Evolutionary conservation across 2,329 filamentous ascomycete genomes (phyloP).

Genomic region (Paecilomyces variotii): DNA sequence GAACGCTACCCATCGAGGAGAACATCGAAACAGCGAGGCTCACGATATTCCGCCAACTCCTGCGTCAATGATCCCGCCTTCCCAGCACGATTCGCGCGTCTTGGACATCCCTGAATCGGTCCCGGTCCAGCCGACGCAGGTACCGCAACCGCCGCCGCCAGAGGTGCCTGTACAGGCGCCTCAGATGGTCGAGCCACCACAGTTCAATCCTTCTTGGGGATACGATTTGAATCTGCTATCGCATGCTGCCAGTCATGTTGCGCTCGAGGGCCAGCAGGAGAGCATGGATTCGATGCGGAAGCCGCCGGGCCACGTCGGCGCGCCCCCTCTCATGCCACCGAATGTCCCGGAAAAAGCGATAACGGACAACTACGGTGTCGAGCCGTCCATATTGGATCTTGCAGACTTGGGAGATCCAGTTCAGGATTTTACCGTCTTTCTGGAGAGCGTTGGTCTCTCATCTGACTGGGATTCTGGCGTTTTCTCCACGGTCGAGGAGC

Average conservation of each 20-base stretch:
- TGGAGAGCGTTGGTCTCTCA: constrained; percentile 42
- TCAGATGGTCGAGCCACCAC: constrained; percentile 34
- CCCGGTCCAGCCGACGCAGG: constrained; percentile 31
- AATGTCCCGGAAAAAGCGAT: constrained; percentile 29
- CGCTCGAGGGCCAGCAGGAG: constrained; percentile 39
- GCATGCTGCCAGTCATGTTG: constrained; percentile 43
- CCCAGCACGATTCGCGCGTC: constrained; percentile 36
- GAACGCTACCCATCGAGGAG: constrained; percentile 28
- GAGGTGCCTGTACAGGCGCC: constrained; percentile 31
- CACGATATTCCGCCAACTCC: constrained; percentile 26
- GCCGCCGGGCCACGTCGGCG: constrained; percentile 22
- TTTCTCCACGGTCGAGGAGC: constrained; percentile 36
- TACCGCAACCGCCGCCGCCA: constrained; percentile 20
- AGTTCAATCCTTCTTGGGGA: constrained; percentile 44
- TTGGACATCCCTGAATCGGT: constrained; percentile 39
- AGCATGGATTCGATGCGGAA: constrained; percentile 30
- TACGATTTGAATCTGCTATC: constrained; percentile 43
- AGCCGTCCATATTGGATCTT: constrained; percentile 38
- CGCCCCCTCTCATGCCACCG: constrained; percentile 27
- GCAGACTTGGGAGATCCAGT: constrained; percentile 41
- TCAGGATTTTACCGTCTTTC: constrained; percentile 41
- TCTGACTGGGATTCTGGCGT: constrained; percentile 43
- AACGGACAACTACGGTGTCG: constrained; percentile 35
- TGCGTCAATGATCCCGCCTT: constrained; percentile 28
- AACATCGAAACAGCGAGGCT: constrained; percentile 23